Evolutionary conservation across 495 filamentous ascomycete genomes (phyloP).

Genomic region (Lophiotrema nucula): DNA sequence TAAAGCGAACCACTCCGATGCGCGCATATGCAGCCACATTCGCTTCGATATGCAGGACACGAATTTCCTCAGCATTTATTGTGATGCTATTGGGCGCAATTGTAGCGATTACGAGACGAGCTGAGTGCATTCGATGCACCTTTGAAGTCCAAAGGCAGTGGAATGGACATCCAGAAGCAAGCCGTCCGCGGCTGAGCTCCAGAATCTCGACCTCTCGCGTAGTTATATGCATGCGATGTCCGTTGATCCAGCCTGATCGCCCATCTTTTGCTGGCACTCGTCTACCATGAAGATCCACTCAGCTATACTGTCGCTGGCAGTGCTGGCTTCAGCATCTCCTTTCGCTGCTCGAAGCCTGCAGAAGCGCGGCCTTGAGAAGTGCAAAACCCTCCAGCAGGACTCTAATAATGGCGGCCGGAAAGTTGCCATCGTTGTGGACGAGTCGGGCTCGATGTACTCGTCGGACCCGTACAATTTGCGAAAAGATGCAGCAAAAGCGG

Average conservation of each 20-base stretch:
- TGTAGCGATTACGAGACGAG: background rate
- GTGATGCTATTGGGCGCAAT: background rate
- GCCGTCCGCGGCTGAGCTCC: background rate
- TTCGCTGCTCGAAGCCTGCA: slow-evolving; percentile 8
- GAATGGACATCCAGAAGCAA: background rate
- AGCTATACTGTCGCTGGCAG: slow-evolving; percentile 1
- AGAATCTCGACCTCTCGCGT: too few species aligned
- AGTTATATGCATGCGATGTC: too few species aligned
- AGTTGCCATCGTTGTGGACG: slow-evolving; percentile 29
- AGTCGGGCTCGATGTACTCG: slow-evolving; percentile 24
- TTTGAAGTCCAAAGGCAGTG: background rate
- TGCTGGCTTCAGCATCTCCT: slow-evolving; percentile 1
- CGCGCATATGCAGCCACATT: slow-evolving; percentile 7
- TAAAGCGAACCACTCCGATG: background rate
- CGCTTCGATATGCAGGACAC: slow-evolving; percentile 1
- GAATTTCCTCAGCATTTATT: background rate
- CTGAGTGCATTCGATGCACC: background rate
- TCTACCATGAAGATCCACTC: slow-evolving; percentile 12
- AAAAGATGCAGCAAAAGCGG: slow-evolving; percentile 14
- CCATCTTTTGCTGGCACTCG: background rate
- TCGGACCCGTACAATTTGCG: slow-evolving; percentile 28
- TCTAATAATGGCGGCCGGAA: slow-evolving; percentile 31
- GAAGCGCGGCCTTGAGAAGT: slow-evolving; percentile 10
- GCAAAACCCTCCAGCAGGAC: slow-evolving; percentile 12
- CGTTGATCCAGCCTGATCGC: background rate